Evolutionary conservation across 2,329 filamentous ascomycete species (phyloP).

Genomic region (Penicillium sclerotiorum): DNA sequence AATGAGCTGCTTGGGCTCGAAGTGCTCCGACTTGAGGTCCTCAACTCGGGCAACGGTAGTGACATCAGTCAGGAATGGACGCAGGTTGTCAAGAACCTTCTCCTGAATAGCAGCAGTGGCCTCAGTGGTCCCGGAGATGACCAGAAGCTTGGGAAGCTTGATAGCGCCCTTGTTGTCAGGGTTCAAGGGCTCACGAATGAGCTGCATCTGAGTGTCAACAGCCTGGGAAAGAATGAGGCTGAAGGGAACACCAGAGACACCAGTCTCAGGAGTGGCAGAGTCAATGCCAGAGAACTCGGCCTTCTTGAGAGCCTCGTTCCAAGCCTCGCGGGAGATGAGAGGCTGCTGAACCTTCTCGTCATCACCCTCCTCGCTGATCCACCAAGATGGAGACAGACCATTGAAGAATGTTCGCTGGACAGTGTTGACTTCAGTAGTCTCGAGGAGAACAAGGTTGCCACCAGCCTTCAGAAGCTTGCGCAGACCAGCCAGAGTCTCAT

Average conservation of each 20-base stretch:
- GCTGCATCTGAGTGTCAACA: neutral
- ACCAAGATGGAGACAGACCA: slow-evolving; percentile 36
- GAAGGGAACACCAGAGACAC: neutral
- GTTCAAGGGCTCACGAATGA: neutral
- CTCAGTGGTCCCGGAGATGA: slow-evolving; percentile 1
- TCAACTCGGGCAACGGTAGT: neutral
- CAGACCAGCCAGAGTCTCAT: slow-evolving; percentile 31
- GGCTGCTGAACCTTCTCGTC: slow-evolving; percentile 14
- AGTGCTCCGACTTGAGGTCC: neutral
- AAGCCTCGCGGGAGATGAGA: neutral
- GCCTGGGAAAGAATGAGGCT: slow-evolving; percentile 2
- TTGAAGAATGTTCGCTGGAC: neutral
- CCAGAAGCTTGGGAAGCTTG: neutral
- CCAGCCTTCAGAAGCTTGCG: slow-evolving; percentile 14
- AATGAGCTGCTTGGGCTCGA: slow-evolving; percentile 1
- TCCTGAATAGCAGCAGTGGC: neutral
- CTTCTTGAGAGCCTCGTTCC: neutral
- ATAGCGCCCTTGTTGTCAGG: neutral
- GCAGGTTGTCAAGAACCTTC: neutral
- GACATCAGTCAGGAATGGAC: neutral
- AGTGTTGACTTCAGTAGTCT: neutral
- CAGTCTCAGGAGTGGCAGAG: neutral
- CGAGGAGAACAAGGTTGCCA: slow-evolving; percentile 1
- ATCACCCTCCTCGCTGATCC: slow-evolving; percentile 28
- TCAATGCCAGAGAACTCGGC: slow-evolving; percentile 26